phyloP scores from a whole-genome alignment of 768 basidiomycete species.

The Calocybe gangraenosa region DNA sequence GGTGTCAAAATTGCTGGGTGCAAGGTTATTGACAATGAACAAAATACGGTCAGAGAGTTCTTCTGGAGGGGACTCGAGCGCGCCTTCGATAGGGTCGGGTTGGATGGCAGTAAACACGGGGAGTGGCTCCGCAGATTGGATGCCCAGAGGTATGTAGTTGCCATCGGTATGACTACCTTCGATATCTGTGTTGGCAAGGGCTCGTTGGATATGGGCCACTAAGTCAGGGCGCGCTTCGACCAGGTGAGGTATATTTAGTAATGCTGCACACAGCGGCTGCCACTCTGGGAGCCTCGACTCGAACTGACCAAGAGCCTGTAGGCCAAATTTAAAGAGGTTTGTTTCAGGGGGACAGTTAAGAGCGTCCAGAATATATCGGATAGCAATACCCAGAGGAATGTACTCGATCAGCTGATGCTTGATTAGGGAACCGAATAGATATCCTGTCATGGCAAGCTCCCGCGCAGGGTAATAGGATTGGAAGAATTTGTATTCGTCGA shows the following conservation, averaged over 20 bases:
- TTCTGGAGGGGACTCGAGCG: slow-evolving; percentile 70
- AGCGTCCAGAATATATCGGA: slow-evolving; percentile 95
- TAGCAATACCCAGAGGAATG: slow-evolving; percentile 92
- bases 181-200: slow-evolving; percentile 50
- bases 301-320: slow-evolving; percentile 86
- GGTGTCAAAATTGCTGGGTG: slow-evolving; percentile 85
- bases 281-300: slow-evolving; percentile 87
- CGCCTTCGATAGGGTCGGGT: slow-evolving; percentile 61
- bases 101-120: slow-evolving; percentile 76
- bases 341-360: slow-evolving; percentile 87
- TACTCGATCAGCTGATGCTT: slow-evolving; percentile 90
- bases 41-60: slow-evolving; percentile 90
- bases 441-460: slow-evolving; percentile 93
- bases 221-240: slow-evolving; percentile 84
- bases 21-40: slow-evolving; percentile 98
- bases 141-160: slow-evolving; percentile 26
- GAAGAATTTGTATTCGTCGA: slow-evolving; percentile 99
- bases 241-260: slow-evolving; percentile 84
- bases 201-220: slow-evolving; percentile 63
- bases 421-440: slow-evolving; percentile 94
- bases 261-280: slow-evolving; percentile 86
- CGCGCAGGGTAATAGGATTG: slow-evolving; percentile 92
- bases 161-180: slow-evolving; percentile 37
- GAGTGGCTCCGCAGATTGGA: slow-evolving; percentile 33
- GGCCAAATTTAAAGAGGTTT: slow-evolving; percentile 93